Evolutionary conservation across 2,329 filamentous ascomycete genomes (phyloP).

Genomic region (Arthrocladium fulminans): DNA sequence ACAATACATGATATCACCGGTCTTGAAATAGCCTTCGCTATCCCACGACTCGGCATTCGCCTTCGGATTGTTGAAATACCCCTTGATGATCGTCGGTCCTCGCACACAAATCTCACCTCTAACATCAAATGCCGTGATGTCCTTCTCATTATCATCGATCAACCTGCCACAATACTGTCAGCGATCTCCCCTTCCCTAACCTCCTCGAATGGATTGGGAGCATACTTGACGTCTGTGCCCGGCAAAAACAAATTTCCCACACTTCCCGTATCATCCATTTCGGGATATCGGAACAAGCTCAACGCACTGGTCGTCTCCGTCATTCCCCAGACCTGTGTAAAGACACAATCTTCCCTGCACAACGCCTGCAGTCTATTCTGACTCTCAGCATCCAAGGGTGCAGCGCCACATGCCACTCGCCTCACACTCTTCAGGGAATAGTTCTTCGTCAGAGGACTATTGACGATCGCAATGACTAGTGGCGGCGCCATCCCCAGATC

Average conservation of each 20-base stretch:
- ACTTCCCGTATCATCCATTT: constrained; percentile 37
- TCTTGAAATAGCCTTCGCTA: constrained; percentile 46
- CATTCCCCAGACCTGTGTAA: constrained; percentile 79
- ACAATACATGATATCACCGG: constrained; percentile 50
- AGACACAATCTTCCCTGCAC: constrained; percentile 43
- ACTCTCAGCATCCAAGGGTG: constrained; percentile 53
- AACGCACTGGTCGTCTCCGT: constrained; percentile 50
- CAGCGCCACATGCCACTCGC: constrained; percentile 55
- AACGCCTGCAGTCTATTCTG: constrained; percentile 50
- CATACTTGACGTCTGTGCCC: constrained; percentile 26
- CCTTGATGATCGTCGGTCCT: constrained; percentile 50
- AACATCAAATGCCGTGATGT: constrained; percentile 20
- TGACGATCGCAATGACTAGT: constrained; percentile 63
- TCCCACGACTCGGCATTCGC: constrained; percentile 46
- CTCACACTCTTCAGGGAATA: constrained; percentile 62
- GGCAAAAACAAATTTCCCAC: constrained; percentile 37
- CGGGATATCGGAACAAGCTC: constrained; percentile 13
- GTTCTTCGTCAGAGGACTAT: constrained; percentile 55
- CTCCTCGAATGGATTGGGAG: constrained; percentile 28
- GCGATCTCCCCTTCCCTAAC: constrained; percentile 61
- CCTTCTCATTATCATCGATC: constrained; percentile 24
- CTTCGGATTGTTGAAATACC: constrained; percentile 50
- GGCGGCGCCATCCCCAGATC: constrained; percentile 62
- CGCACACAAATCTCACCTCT: constrained; percentile 43
- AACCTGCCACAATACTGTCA: constrained; percentile 44